Base-by-base conservation (phyloP, 139 green algal genomes). In the Dunaliella primolecta region DNA sequence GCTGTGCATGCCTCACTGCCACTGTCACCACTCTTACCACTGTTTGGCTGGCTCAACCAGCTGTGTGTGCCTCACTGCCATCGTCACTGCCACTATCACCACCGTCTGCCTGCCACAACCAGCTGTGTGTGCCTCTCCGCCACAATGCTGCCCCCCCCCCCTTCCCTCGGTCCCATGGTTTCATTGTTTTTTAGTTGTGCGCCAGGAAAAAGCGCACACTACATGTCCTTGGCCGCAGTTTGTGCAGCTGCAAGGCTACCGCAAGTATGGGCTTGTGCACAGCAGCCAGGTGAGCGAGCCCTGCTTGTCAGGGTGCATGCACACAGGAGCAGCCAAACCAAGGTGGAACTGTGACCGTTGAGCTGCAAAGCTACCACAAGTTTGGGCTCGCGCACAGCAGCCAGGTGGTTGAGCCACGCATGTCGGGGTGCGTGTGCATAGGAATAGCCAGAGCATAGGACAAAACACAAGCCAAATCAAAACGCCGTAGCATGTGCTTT, bases 191-290 rank as follows among this genome's bases (percentile, higher is more conserved):
- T n/a, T n/a, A n/a, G n/a, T n/a, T n/a, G n/a, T n/a, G n/a, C n/a
- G n/a, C n/a, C n/a, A n/a, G n/a, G n/a, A n/a, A n/a, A n/a, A n/a
- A n/a, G n/a, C n/a, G n/a, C n/a, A n/a, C n/a, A n/a, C n/a, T n/a
- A n/a, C n/a, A n/a, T n/a, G n/a, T n/a, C n/a, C n/a, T n/a, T n/a
- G n/a, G n/a, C 75, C 36, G 37, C 78, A 83, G 78, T 96, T 96
- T 79, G 93, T 96, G 57, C 72, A 89, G 25, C 74, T 96, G 78
- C 86, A 90, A 27, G 93, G 93, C 0, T 94, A 84, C 89, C 82
- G 91, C 24, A 90, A 86, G 78, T 86, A 93, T 78, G 92, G 92
- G 1, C 89, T 96, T 36, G 92, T 96, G 78, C 90, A 94, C 81
- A 81, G 86, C 7, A 91, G 81, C 77, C 88, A 95, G 91, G 91